Conservation (phyloP, 2,329 filamentous ascomycete species). For the Aspergillus amoenus region DNA sequence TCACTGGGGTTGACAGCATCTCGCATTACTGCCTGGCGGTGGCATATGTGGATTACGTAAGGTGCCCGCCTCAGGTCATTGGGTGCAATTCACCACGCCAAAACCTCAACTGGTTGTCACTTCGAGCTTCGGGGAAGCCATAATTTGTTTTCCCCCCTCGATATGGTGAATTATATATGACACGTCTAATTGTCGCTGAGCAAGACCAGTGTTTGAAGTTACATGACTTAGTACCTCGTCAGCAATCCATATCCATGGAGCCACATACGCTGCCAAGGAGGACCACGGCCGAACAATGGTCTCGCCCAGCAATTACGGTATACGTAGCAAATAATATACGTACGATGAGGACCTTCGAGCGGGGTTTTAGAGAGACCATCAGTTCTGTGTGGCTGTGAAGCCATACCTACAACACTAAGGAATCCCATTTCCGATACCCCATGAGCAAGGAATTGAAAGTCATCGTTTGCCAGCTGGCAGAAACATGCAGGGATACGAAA, state of each 20-base stretch:
- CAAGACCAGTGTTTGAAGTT: background rate
- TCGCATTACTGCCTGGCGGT: conserved; percentile 17
- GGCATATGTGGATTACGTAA: conserved; percentile 20
- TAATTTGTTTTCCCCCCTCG: no score
- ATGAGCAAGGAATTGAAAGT: background rate
- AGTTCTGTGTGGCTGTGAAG: background rate
- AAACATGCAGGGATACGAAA: background rate
- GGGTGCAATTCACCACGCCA: background rate
- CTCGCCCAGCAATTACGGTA: background rate
- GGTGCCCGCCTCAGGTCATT: background rate
- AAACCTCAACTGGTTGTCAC: background rate
- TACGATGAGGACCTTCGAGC: background rate
- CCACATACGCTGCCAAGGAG: background rate
- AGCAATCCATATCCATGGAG: no score
- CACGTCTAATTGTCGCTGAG: background rate
- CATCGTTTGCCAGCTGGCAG: conserved; percentile 1
- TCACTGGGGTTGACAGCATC: conserved; percentile 13
- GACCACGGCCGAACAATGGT: background rate
- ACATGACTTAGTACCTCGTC: background rate
- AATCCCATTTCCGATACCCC: conserved; percentile 2
- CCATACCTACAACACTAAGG: background rate
- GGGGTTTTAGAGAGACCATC: background rate
- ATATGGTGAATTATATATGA: background rate
- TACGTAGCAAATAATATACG: background rate
- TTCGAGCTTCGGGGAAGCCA: background rate